These are phyloP conservation scores for Saturnispora gosingensis DNA, from an alignment of 805 yeast genomes.

Conservation along the genomic window DNA sequence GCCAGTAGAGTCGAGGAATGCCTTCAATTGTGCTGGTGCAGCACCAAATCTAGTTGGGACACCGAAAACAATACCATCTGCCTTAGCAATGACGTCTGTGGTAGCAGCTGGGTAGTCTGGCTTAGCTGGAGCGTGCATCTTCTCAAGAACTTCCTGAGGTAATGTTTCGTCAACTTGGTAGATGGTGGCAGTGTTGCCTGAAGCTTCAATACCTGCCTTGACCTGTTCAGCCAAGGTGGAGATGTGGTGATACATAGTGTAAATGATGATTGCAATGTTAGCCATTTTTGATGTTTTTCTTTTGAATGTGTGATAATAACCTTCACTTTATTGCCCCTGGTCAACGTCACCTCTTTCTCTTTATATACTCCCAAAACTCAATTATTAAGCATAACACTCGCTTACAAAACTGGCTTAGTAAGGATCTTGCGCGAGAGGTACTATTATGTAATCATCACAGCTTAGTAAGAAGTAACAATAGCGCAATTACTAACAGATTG, in stretches of 20 bases:
- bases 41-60: conserved; percentile 81
- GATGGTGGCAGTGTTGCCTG: conserved; percentile 61
- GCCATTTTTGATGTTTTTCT: not conserved
- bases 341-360: not conserved
- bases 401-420: not conserved
- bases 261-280: conserved; percentile 36
- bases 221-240: conserved; percentile 57
- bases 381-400: not conserved
- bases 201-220: conserved; percentile 56
- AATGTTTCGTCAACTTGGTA: conserved; percentile 75
- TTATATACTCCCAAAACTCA: not conserved
- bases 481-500: not conserved
- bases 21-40: conserved; percentile 67
- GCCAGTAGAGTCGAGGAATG: conserved; percentile 74
- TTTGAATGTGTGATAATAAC: not conserved
- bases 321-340: not conserved
- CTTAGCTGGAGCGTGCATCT: conserved; percentile 57
- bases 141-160: conserved; percentile 43
- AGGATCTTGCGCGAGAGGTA: not conserved
- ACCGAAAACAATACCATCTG: conserved; percentile 81
- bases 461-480: not conserved
- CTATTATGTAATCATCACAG: not conserved
- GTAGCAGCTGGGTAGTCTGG: conserved; percentile 59
- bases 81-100: conserved; percentile 44
- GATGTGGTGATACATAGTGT: conserved; percentile 76